Percentiles rank a stretch among this genome's conserved stretches.
Evolutionary conservation across 768 basidiomycete species (phyloP).

Genomic region (Baorangia bicolor): DNA sequence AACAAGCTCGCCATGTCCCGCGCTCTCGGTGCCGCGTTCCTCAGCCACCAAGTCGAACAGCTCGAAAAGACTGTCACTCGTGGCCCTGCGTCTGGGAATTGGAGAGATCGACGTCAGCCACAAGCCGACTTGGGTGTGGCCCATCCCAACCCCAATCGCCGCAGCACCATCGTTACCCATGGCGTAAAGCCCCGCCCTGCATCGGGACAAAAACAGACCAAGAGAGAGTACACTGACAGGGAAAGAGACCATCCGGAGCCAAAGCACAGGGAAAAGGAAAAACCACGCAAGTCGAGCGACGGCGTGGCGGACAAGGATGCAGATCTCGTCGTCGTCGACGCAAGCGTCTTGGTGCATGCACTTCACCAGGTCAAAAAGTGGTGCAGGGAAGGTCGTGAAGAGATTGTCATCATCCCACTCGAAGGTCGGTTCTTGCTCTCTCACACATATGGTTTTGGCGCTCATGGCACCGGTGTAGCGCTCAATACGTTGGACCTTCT

Average conservation of each 20-base stretch:
- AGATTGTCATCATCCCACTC: constrained; percentile 80
- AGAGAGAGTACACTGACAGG: constrained; percentile 23
- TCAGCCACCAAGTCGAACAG: constrained; percentile 85
- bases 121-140: constrained; percentile 14
- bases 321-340: constrained; percentile 75
- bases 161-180: constrained; percentile 7
- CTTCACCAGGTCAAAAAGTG: constrained; percentile 79
- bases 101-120: constrained; percentile 51
- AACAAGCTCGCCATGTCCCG: constrained; percentile 81
- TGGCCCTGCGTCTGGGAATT: constrained; percentile 54
- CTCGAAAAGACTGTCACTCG: constrained; percentile 72
- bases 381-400: constrained; percentile 73
- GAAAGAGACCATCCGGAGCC: constrained; percentile 23
- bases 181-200: constrained; percentile 25
- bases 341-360: constrained; percentile 78
- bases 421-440: constrained; percentile 60
- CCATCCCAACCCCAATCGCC: constrained; percentile 21
- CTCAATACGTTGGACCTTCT: constrained; percentile 89
- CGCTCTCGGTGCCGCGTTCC: constrained; percentile 83
- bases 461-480: constrained; percentile 44
- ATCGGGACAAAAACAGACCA: constrained; percentile 19
- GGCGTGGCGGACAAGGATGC: constrained; percentile 54
- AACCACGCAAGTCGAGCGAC: constrained; percentile 24
- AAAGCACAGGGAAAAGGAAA: constrained; percentile 18
- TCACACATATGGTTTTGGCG: not conserved